Percentiles rank a stretch among this genome's conserved stretches.
Conservation (phyloP, 768 basidiomycete species). For the Amanita polypyramis region DNA sequence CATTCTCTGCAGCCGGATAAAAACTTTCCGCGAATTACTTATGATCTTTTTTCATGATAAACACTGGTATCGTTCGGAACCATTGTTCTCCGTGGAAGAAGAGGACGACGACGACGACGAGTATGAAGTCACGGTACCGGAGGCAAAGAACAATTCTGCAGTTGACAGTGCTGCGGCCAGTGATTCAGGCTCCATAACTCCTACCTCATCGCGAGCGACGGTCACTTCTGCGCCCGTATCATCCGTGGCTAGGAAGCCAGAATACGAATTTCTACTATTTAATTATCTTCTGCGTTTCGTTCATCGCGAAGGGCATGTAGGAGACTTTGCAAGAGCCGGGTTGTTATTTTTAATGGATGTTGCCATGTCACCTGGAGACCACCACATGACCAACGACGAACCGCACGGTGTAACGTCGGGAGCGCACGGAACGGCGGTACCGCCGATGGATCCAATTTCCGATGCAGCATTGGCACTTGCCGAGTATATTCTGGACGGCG, state of each 20-base stretch:
- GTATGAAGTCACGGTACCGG: conserved; percentile 30
- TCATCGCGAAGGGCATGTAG: conserved; percentile 88
- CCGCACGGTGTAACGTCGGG: conserved; percentile 7
- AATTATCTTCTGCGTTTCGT: conserved; percentile 93
- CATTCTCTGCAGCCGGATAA: conserved; percentile 85
- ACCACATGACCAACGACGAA: conserved; percentile 28
- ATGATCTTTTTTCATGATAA: conserved; percentile 98
- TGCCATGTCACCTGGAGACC: conserved; percentile 75
- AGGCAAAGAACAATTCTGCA: conserved; percentile 26
- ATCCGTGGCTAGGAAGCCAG: conserved; percentile 49
- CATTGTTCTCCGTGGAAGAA: conserved; percentile 67
- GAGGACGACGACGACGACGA: conserved; percentile 60
- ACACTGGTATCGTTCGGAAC: conserved; percentile 73
- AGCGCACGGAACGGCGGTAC: conserved; percentile 12
- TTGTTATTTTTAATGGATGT: conserved; percentile 93
- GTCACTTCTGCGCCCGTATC: conserved; percentile 37
- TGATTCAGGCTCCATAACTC: conserved; percentile 30
- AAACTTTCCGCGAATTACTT: conserved; percentile 78
- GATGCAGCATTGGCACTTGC: conserved; percentile 84
- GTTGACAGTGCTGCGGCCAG: conserved; percentile 12
- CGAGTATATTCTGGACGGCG: conserved; percentile 92
- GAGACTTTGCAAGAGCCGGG: conserved; percentile 88
- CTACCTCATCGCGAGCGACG: conserved; percentile 50
- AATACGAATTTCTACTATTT: conserved; percentile 94
- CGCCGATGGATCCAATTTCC: conserved; percentile 54